Evolutionary conservation across 225 moss, liverwort and hornwort genomes (phyloP), one percentile per base, ranked within the genome.

Genomic region (Physcomitrium patens): DNA sequence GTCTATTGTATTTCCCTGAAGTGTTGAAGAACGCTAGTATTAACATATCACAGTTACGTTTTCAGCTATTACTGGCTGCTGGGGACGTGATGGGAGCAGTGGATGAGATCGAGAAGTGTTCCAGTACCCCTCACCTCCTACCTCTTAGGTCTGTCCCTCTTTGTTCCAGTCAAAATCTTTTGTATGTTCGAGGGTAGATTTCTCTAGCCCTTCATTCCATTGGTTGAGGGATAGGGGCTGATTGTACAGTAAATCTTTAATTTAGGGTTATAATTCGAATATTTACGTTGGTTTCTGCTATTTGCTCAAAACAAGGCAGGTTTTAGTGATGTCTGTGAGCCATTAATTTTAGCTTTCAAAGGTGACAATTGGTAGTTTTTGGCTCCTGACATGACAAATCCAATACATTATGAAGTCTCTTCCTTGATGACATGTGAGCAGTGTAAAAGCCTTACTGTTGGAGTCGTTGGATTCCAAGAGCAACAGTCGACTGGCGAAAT

Each of bases 51-150:
- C 15, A 24, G 67, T 69, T 69, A 60, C 73, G 76, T 82, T 82
- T 49, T 77, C 31, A 96, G 96, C 83, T 96, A 75, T 79, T 94
- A 49, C 81, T 96, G 77, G 94, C 94, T 27, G 88, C 88, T 69
- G 92, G 93, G 75, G 91, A 92, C 68, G 80, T 96, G 61, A 86
- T 83, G 77, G 91, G 88, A 82, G 89, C 94, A 47, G 68, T 84
- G 51, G 80, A 89, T 63, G 94, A 92, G 83, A 91, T 96, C 65
- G 91, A 94, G 72, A 91, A 85, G 76, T 92, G 87, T 58, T 86
- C 85, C 67, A 63, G 65, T 56, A 56, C 61, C 68, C 83, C 73
- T 71, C 85, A 96, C 51, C 80, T 88, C 24, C 60, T 87, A 53
- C 94, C 94, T 46, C 88, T 86, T 37, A 90, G 94, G 94, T 94